Evolutionary conservation across 495 filamentous ascomycete species (phyloP), one percentile per base, ranked within the genome.

Genomic region (Penicillium lividum): DNA sequence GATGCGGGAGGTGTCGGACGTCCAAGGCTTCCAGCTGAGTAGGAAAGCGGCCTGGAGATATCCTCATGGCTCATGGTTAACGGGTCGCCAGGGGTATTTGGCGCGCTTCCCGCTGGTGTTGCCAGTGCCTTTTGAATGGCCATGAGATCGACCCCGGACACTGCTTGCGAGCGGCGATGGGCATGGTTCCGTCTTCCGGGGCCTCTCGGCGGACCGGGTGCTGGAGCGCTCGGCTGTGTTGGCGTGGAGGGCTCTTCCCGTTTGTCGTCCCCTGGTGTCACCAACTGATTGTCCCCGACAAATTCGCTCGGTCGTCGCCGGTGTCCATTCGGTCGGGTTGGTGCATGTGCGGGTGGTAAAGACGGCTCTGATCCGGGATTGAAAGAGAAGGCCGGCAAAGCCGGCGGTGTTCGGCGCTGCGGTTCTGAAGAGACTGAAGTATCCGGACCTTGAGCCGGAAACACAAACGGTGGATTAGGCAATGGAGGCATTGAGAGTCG

Each of bases 111-210:
- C 33, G 81, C 76, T 30, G 79, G 54, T 55, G 77, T 44, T 54
- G 73, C 74, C 18, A 84, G 68, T 3, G 81, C 68, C 56, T 87
- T 87, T 27, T 91, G 74, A 46, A 96, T 89, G 18, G 85, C 80
- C 7, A 85, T 86, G 4, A 95, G 70, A 73, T 97, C 92, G 58
- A 92, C 86, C 58, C 81, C 87, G n/a, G 91, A 94, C 10, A 96
- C 86, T 1, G 92, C 92, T 34, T 84, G 86, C n/a, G 91, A 95
- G 56, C 92, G 84, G 51, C 91, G 84, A 75, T 96, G 92, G 11
- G 86, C 86, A 73, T 97, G 92, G 18, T 89, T 85, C 64, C 89
- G 82, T 55, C 83, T 77, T 30, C 78, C 76, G 44, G 78, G 81
- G 7, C 77, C 78, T 46, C 74, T 64, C 30, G 73, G 71, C 34